Percentiles rank a stretch among this genome's conserved stretches.
Evolutionary conservation across 129 eudicot species (phyloP).

Genomic region (sunflower (Helianthus annuus)): HanXRQr2.0-SUNRISE NC_035433.2:5898733-5899232

Average conservation of each 20-base stretch:
- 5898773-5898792: slow-evolving; percentile 29
- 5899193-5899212: too few species aligned
- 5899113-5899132: too few species aligned
- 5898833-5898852: slow-evolving; percentile 1
- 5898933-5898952: slow-evolving; percentile 1
- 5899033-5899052: too few species aligned
- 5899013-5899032: too few species aligned
- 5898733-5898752: slow-evolving; percentile 16
- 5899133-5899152: too few species aligned
- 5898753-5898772: slow-evolving; percentile 24
- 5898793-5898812: neutral
- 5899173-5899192: too few species aligned
- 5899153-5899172: too few species aligned
- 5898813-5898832: slow-evolving; percentile 14
- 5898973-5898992: slow-evolving; percentile 1
- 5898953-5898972: neutral
- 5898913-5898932: slow-evolving; percentile 15
- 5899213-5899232: too few species aligned
- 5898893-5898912: slow-evolving; percentile 6
- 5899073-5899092: too few species aligned
- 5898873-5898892: slow-evolving; percentile 26
- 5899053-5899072: too few species aligned
- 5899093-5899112: too few species aligned
- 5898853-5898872: slow-evolving; percentile 31
- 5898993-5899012: too few species aligned